phyloP scores from a whole-genome alignment of 202 grass and related monocot species.

The Brachypodium distachyon region DNA sequence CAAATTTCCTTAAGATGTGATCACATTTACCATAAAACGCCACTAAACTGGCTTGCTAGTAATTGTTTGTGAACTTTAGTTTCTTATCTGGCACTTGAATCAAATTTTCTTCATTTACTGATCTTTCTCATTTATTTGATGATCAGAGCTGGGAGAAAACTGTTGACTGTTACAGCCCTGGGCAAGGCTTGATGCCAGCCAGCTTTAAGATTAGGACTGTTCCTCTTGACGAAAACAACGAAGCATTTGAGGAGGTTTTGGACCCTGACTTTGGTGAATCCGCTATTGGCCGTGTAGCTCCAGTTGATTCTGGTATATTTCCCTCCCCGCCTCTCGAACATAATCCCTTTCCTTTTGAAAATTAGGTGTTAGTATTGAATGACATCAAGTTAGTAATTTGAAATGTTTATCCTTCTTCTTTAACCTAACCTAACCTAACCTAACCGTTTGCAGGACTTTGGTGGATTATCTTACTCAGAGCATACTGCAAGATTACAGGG shows the following conservation, averaged over 20 bases:
- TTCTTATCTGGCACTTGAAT: not conserved
- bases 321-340: not conserved
- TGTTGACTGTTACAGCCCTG: slow-evolving; percentile 96
- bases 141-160: slow-evolving; percentile 98
- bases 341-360: too few species aligned
- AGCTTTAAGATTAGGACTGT: slow-evolving; percentile 87
- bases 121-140: slow-evolving; percentile 26
- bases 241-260: slow-evolving; percentile 82
- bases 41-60: not conserved
- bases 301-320: slow-evolving; percentile 87
- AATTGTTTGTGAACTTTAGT: not conserved
- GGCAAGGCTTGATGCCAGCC: slow-evolving; percentile 95
- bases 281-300: slow-evolving; percentile 92
- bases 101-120: not conserved
- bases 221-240: slow-evolving; percentile 72
- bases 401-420: not conserved
- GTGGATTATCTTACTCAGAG: slow-evolving; percentile 99
- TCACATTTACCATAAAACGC: not conserved
- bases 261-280: slow-evolving; percentile 97
- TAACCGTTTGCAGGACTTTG: slow-evolving; percentile 59
- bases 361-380: not conserved
- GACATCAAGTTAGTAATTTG: too few species aligned
- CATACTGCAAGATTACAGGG: slow-evolving; percentile 98
- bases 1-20: not conserved
- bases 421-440: not conserved